Conservation (phyloP, 78 protist genomes). For the slime mould (Dictyostelium discoideum) region DNA sequence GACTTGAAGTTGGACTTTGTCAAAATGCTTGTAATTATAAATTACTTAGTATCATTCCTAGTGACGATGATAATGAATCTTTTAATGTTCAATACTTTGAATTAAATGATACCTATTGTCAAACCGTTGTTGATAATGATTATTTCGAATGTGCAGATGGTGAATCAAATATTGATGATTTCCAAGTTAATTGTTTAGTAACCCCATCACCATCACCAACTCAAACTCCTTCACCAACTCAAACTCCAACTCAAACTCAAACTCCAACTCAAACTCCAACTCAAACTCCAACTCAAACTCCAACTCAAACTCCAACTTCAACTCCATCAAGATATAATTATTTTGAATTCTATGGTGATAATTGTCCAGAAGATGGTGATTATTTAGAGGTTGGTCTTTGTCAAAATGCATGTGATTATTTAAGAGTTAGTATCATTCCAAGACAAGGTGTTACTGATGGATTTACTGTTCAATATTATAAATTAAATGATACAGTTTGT, state of each 20-base stretch:
- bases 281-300: too few species aligned
- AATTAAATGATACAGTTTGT: neutral
- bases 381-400: neutral
- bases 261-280: neutral
- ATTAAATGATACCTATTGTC: neutral
- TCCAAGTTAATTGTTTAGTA: neutral
- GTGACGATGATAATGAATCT: neutral
- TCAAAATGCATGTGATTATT: neutral
- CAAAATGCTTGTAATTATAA: neutral
- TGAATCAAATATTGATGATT: neutral
- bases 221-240: too few species aligned
- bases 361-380: neutral
- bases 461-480: neutral
- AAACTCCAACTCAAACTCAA: too few species aligned
- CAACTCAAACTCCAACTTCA: neutral
- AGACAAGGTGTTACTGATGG: neutral
- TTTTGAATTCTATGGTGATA: neutral
- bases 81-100: neutral
- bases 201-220: too few species aligned
- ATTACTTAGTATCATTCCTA: neutral
- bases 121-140: neutral
- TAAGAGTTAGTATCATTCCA: neutral
- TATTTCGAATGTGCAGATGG: neutral
- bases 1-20: neutral
- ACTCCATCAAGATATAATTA: neutral